Percentiles rank a stretch among this genome's conserved stretches.
These are phyloP conservation scores for Trichoderma gamsii DNA, from an alignment of 495 filamentous ascomycete genomes.

Conservation along the genomic window DNA sequence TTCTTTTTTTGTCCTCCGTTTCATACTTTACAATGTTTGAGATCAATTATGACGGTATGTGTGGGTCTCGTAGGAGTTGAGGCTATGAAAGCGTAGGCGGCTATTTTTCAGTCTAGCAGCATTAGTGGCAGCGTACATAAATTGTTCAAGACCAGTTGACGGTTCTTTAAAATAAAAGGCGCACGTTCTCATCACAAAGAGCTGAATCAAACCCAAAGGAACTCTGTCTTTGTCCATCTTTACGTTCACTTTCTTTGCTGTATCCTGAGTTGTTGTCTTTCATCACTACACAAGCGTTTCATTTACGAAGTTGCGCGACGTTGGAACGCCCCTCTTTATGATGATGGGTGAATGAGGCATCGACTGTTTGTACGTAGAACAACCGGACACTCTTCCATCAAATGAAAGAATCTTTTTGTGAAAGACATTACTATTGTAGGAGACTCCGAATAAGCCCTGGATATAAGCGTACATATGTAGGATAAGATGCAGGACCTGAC, in stretches of 20 bases:
- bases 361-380: too few relatives aligned
- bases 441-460: neutral
- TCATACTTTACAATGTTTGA: constrained; percentile 2
- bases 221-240: neutral
- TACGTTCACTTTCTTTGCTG: neutral
- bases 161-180: neutral
- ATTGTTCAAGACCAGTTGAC: neutral
- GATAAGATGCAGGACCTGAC: constrained; percentile 3
- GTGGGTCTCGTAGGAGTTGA: neutral
- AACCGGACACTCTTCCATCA: too few relatives aligned
- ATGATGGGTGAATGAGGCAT: too few relatives aligned
- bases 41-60: constrained; percentile 2
- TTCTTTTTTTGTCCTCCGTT: constrained; percentile 9
- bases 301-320: too few relatives aligned
- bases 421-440: neutral
- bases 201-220: neutral
- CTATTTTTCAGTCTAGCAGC: neutral
- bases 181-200: neutral
- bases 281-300: too few relatives aligned
- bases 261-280: too few relatives aligned
- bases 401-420: neutral
- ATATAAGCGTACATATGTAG: neutral
- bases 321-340: too few relatives aligned
- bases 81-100: neutral
- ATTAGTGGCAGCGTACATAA: neutral